Evolutionary conservation across 2,329 filamentous ascomycete genomes (phyloP).

Genomic region (Cercospora zeae-maydis): DNA sequence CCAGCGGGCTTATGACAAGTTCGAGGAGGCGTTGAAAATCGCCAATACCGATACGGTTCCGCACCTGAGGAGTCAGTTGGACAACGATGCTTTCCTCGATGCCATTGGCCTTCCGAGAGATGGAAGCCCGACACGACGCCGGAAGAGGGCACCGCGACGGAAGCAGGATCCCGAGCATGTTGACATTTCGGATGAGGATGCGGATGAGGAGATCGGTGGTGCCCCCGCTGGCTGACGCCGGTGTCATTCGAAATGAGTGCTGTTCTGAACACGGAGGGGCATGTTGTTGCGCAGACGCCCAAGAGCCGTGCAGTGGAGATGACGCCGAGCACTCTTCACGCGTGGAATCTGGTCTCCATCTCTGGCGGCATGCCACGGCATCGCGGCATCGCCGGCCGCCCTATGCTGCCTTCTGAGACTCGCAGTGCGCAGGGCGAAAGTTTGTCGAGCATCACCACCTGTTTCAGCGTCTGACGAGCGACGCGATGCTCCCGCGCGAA

Average conservation of each 20-base stretch:
- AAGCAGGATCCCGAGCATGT: slow-evolving; percentile 22
- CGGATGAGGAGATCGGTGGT: slow-evolving; percentile 17
- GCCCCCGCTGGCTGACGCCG: slow-evolving; percentile 7
- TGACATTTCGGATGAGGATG: slow-evolving; percentile 28
- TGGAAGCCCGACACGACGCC: slow-evolving; percentile 38
- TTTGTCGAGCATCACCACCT: not conserved
- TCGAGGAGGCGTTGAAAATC: slow-evolving; percentile 68
- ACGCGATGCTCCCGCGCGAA: not conserved
- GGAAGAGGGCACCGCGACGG: slow-evolving; percentile 36
- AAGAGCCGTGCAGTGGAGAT: not conserved
- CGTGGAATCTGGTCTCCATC: not conserved
- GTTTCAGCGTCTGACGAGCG: not conserved
- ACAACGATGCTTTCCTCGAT: slow-evolving; percentile 60
- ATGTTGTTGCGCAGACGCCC: not conserved
- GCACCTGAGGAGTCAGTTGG: slow-evolving; percentile 53
- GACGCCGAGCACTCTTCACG: not conserved
- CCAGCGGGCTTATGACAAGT: slow-evolving; percentile 70
- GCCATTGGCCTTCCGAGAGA: slow-evolving; percentile 55
- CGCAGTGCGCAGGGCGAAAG: not conserved
- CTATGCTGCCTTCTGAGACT: not conserved
- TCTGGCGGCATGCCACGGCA: not conserved
- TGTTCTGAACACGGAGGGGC: not conserved
- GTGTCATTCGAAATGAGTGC: not conserved
- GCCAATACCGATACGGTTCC: slow-evolving; percentile 44
- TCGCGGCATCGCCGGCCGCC: not conserved